Evolutionary conservation across 805 yeast species (phyloP), one percentile per base, ranked within the genome.

Genomic region (Komagataella phaffii): DNA sequence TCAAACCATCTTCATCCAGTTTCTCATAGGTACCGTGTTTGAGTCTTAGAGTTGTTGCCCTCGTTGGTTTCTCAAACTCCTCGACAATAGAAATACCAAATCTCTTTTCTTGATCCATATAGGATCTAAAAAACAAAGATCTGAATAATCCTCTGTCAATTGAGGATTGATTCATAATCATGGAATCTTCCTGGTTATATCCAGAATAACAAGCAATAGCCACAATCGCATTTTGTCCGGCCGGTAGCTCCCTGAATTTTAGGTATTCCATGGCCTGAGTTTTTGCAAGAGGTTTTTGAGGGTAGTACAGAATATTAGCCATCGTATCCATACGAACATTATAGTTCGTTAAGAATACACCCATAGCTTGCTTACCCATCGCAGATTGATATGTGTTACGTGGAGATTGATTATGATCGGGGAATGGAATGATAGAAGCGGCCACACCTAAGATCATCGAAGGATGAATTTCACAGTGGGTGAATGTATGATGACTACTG

Each of bases 311-410:
- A 60, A 93, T 91, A 64, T 93, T 93, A 7, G 99, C 97, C 99
- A 93, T 93, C 1, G 99, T 93, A 69, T 93, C 99, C 99, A 93
- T 93, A 72, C 99, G 87, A 51, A 91, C 96, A 53, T 84, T 79
- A 68, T 91, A 93, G 64, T 93, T 93, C 3, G 99, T 93, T 61
- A 91, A 76, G 68, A 87, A 91, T 7, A 93, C 98, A 65, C 99
- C 99, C 99, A 93, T 93, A 53, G 99, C 99, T 73, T 93, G 99
- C 70, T 93, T 93, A 81, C 99, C 99, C 99, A 93, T 93, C 57
- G 99, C 99, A 66, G 96, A 90, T 74, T 93, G 99, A 70, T 93
- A 93, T 3, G 99, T 93, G 66, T 93, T 93, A 82, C 99, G 91
- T 54, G 99, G 99, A 54, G 97, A 90, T 75, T 93, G 99, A 69